Evolutionary conservation across 345 rosid species (phyloP), one percentile per base, ranked within the genome.

Genomic region (Rubroshorea leprosula): DNA sequence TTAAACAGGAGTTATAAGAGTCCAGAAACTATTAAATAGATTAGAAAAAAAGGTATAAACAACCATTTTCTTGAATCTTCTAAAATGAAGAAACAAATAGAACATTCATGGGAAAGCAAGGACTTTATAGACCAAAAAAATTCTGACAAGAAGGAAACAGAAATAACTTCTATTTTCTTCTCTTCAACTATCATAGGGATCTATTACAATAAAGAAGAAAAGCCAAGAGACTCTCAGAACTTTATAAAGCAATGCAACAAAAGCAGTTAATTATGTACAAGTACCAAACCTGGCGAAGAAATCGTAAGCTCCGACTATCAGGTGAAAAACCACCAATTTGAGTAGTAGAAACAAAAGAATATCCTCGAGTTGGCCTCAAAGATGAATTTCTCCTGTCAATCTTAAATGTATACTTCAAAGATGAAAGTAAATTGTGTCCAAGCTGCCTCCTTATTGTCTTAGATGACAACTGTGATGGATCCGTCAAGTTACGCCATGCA

Each of bases 261-360:
- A 5, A 7, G 11, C 48, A 0, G 0, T 10, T 35, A 60, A n/a
- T 31, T n/a, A 43, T 29, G 13, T n/a, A 17, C 5, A 17, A 45
- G 29, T 5, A 35, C 46, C 65, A 39, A 66, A 92, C 97, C 97
- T 87, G 97, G 75, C 90, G 90, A 65, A 87, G 46, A 67, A 89
- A 93, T 45, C 83, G 87, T 61, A 85, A 63, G 78, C 88, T 80
- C 66, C 83, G 84, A 67, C 84, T 79, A 69, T 90, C 99, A 59
- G 99, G 99, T 57, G 83, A 74, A 75, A 93, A 84, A 52, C 99
- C 99, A 60, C 90, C 87, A 65, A 93, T 61, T 49, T 85, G 95
- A 66, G 92, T 77, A 27, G 78, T 75, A 58, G 89, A 84, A 49
- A 74, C 73, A 75, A 93, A 83, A 57, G 96, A 86, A 75, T 78